These are phyloP conservation scores for Aspergillus ochraceoroseus DNA, from an alignment of 2,329 filamentous ascomycete genomes.

Conservation along the genomic window DNA sequence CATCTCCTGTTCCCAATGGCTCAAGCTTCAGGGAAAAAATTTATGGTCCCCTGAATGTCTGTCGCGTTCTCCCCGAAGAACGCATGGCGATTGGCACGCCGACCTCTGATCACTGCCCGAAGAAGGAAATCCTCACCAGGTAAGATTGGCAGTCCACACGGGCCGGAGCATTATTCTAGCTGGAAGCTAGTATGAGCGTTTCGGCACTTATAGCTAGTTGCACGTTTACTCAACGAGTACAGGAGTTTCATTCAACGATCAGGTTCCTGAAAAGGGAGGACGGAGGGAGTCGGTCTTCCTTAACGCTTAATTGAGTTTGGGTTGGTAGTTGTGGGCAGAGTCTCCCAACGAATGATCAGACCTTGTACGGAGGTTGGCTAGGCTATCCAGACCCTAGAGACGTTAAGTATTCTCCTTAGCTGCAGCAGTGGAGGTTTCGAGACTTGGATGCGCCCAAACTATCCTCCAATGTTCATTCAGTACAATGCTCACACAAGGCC, in stretches of 20 bases:
- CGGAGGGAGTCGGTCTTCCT: neutral
- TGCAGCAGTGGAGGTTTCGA: constrained; percentile 10
- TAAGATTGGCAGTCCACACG: constrained; percentile 15
- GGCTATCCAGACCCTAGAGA: constrained; percentile 5
- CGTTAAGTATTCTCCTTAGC: constrained; percentile 10
- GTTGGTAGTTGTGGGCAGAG: constrained; percentile 11
- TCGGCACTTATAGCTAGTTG: constrained; percentile 16
- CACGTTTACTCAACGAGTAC: constrained; percentile 8
- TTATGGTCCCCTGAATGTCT: constrained; percentile 12
- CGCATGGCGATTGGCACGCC: constrained; percentile 16
- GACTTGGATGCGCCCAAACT: constrained; percentile 2
- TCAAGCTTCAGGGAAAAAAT: constrained; percentile 13
- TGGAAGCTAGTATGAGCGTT: constrained; percentile 11
- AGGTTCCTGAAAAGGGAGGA: constrained; percentile 1
- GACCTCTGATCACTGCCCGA: constrained; percentile 24
- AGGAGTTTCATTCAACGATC: constrained; percentile 8
- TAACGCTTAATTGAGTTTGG: constrained; percentile 8
- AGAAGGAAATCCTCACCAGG: constrained; percentile 20
- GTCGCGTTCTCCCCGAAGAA: constrained; percentile 16
- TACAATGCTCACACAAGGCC: neutral
- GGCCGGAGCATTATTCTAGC: constrained; percentile 15
- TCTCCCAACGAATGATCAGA: constrained; percentile 4
- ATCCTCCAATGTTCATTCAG: constrained; percentile 5
- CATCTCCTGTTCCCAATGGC: constrained; percentile 10
- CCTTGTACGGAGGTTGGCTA: neutral